Evolutionary conservation across 345 rosid genomes (phyloP), one percentile per base, ranked within the genome.

Genomic region (Aurinia saxatilis): DNA sequence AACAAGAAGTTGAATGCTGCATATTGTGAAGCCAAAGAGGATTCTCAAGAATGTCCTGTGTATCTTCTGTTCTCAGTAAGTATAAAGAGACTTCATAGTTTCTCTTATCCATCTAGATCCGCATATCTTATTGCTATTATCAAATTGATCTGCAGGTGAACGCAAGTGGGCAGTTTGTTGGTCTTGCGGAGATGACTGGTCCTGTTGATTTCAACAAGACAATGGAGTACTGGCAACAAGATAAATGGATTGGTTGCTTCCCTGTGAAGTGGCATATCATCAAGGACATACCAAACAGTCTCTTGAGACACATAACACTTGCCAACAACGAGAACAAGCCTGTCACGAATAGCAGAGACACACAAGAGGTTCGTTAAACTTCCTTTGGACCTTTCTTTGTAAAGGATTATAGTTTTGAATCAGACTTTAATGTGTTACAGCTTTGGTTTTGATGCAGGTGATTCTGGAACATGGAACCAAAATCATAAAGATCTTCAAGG

Each of bases 81-180:
- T 78, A 57, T 37, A 1, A 63, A 6, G 40, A 23, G 8, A 27
- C 37, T 49, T 52, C 6, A 12, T 50, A 1, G 6, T 27, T 27
- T 27, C 30, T 27, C 4, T 27, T 62, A 13, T 19, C 44, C 16
- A 18, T 21, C 15, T 33, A 5, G 38, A 11, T 49, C 40, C 11
- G 2, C 46, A 15, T 7, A 6, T 36, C 5, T 60, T 2, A 60
- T 21, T 16, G 8, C 5, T 41, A 12, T 41, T 8, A 48, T 29
- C 11, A 40, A 12, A 57, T 64, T 19, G 44, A 54, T 69, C 46
- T 77, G 14, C 79, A 89, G 93, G 96, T 89, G 62, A 89, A 89
- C 47, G 77, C 91, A n/a, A 89, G 93, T 61, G 91, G 91, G 5
- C 90, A 89, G 21, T 89, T 89, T 70, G 87, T 86, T 63, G 96